These are phyloP conservation scores for Phialemonium atrogriseum DNA, from an alignment of 2,329 filamentous ascomycete genomes.

Conservation along the genomic window DNA sequence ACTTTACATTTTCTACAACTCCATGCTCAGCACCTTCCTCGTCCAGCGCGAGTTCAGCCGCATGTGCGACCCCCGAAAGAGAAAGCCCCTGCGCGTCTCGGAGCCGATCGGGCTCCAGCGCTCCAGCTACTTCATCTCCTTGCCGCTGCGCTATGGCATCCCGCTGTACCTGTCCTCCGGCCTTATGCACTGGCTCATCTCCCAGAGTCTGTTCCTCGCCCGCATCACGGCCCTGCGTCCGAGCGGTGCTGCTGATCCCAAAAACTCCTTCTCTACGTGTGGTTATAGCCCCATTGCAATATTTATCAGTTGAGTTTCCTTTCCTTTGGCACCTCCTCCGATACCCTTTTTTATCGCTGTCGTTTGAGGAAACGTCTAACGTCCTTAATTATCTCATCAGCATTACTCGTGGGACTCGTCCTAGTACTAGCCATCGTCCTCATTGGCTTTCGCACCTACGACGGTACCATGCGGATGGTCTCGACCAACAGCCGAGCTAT, in stretches of 20 bases:
- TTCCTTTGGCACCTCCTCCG: too few relatives aligned
- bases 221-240: constrained; percentile 21
- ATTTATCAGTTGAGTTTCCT: constrained; percentile 13
- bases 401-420: too few relatives aligned
- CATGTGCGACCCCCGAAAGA: constrained; percentile 22
- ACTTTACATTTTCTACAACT: constrained; percentile 36
- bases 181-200: constrained; percentile 39
- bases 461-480: constrained; percentile 22
- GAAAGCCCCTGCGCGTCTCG: constrained; percentile 33
- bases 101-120: constrained; percentile 29
- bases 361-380: too few relatives aligned
- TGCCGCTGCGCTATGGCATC: constrained; percentile 35
- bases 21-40: constrained; percentile 35
- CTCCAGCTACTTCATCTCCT: constrained; percentile 32
- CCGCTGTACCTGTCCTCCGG: constrained; percentile 25
- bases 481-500: constrained; percentile 22
- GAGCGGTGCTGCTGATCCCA: constrained; percentile 12
- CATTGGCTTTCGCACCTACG: constrained; percentile 18
- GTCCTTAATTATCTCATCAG: too few relatives aligned
- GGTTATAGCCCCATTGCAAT: constrained; percentile 21
- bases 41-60: constrained; percentile 35
- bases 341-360: too few relatives aligned
- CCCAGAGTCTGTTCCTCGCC: constrained; percentile 35
- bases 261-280: constrained; percentile 20
- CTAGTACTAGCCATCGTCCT: constrained; percentile 10